Evolutionary conservation across 164 flowering plant genomes (phyloP), one percentile per base, ranked within the genome.

Genomic region (Tetrastigma voinierianum): DNA sequence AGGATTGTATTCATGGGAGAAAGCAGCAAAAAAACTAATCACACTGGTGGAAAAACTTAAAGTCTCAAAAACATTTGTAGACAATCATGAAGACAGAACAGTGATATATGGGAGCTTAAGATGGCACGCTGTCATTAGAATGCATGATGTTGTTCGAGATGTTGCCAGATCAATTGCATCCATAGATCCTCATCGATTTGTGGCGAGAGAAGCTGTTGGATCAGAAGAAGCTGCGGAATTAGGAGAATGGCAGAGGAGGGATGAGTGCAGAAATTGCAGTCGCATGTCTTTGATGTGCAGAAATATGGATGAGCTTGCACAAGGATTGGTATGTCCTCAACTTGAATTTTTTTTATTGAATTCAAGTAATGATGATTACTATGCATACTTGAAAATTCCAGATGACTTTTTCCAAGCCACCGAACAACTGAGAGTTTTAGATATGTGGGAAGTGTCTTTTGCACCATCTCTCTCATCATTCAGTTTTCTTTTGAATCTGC

Each of bases 351-450:
- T 78, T 12, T 12, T 46, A 10, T 5, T 67, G 9, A 2, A 12
- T 10, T 1, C 23, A 10, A n/a, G 16, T 1, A 1, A 1, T 13
- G n/a, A n/a, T n/a, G n/a, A n/a, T n/a, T n/a, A n/a, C n/a, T n/a
- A n/a, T n/a, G n/a, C n/a, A n/a, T 1, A 2, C 43, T 18, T 3
- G 23, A 4, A 13, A 20, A 18, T 70, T 5, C 74, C 65, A 11
- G 25, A 51, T 13, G 4, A 13, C 0, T 77, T 70, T 51, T 73
- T 77, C 44, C 3, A 48, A 46, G 45, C 25, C 9, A 70, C 63
- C 67, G 48, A 9, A 10, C 12, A 70, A 15, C 77, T 77, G 0
- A 32, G 19, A 46, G 75, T 74, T 12, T 40, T 77, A 9, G 62
- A 61, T 67, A 21, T 70, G 11, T 60, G 51, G 11, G 11, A 14